Conservation (phyloP, 768 basidiomycete species). For the Dioszegia crocea region DNA sequence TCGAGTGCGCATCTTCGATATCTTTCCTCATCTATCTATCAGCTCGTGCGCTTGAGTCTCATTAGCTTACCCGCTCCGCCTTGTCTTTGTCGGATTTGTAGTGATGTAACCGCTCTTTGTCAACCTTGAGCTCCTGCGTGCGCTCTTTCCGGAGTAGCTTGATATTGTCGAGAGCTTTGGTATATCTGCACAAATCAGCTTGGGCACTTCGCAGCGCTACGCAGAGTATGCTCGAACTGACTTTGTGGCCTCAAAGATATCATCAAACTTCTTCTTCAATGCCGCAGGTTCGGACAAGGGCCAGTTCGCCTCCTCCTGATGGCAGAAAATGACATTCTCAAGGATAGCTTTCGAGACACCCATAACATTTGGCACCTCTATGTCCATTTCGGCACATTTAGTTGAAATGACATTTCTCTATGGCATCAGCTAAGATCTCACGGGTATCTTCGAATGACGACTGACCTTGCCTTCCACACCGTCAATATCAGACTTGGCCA, state of each 20-base stretch:
- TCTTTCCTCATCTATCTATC: constrained; percentile 31
- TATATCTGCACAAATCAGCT: constrained; percentile 62
- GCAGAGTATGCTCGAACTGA: constrained; percentile 51
- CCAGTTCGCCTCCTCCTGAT: constrained; percentile 99
- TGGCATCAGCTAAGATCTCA: background rate
- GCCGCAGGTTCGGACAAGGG: constrained; percentile 83
- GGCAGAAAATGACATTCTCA: constrained; percentile 98
- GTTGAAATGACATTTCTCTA: constrained; percentile 89
- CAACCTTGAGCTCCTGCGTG: constrained; percentile 81
- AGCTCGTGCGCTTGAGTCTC: background rate
- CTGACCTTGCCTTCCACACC: constrained; percentile 71
- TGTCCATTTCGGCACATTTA: constrained; percentile 94
- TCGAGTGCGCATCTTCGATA: constrained; percentile 63
- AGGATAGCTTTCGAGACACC: constrained; percentile 98
- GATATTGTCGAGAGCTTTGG: constrained; percentile 91
- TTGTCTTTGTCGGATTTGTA: constrained; percentile 77
- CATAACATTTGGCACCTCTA: constrained; percentile 84
- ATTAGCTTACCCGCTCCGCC: constrained; percentile 63
- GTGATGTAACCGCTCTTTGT: constrained; percentile 76
- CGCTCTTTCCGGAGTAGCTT: constrained; percentile 86
- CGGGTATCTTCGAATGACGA: background rate
- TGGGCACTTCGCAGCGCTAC: no score
- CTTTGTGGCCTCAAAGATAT: constrained; percentile 98
- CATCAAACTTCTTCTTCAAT: constrained; percentile 98
- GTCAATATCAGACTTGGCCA: constrained; percentile 67